Conservation (phyloP, 805 yeast species). For the Candida nitratophila region DNA sequence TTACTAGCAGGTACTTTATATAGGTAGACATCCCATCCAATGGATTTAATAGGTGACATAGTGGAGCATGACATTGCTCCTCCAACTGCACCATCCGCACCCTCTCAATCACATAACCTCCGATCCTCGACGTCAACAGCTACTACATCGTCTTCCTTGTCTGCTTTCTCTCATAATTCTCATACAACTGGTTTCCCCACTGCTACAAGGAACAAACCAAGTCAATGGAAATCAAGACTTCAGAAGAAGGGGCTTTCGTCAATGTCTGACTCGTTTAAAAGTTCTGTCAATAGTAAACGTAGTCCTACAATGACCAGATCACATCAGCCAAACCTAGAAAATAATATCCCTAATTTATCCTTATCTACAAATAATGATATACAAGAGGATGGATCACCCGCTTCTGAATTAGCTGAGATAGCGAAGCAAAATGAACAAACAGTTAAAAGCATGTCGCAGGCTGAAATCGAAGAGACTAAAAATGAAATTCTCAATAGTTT, state of each 20-base stretch:
- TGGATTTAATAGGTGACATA: conserved; percentile 70
- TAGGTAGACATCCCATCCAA: no score
- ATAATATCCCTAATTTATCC: not conserved
- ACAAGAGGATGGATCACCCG: conserved; percentile 6
- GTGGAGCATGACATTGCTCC: conserved; percentile 50
- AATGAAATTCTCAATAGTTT: conserved; percentile 59
- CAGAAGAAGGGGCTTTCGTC: conserved; percentile 26
- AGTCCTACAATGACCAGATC: not conserved
- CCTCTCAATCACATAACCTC: not conserved
- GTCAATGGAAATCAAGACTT: conserved; percentile 43
- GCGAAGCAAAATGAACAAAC: conserved; percentile 67
- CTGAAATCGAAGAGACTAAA: conserved; percentile 57
- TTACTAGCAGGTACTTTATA: no score
- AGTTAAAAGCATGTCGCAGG: conserved; percentile 54
- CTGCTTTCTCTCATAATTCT: conserved; percentile 1
- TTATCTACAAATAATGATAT: conserved; percentile 3
- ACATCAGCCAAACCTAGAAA: not conserved
- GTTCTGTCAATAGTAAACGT: not conserved
- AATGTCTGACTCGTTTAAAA: conserved; percentile 14
- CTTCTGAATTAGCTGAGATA: conserved; percentile 65
- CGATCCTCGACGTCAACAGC: conserved; percentile 17
- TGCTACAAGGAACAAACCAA: conserved; percentile 29
- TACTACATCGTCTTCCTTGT: conserved; percentile 6
- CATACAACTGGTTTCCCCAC: conserved; percentile 28
- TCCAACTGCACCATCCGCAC: conserved; percentile 19